phyloP scores from a whole-genome alignment of 345 rosid species.

The Brassica incana region DNA sequence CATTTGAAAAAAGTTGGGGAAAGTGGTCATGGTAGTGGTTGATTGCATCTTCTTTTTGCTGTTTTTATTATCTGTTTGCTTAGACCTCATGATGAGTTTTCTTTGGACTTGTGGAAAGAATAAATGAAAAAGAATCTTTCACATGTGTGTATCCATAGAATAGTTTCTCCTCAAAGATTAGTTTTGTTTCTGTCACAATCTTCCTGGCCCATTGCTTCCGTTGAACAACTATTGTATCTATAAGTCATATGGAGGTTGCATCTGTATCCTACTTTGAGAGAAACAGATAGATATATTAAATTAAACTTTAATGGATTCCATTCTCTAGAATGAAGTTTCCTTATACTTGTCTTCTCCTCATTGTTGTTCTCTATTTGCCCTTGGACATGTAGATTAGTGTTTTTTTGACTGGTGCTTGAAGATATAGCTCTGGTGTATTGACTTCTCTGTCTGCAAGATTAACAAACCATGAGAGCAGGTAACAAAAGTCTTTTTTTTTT shows the following conservation, averaged over 20 bases:
- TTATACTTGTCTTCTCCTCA: conserved; percentile 31
- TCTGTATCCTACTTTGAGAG: conserved; percentile 14
- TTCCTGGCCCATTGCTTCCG: conserved; percentile 32
- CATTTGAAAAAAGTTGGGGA: conserved; percentile 21
- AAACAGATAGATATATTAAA: neutral
- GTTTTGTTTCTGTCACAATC: conserved; percentile 35
- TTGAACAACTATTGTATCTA: conserved; percentile 35
- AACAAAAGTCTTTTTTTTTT: conserved; percentile 8
- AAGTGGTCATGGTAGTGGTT: conserved; percentile 36
- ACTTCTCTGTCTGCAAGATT: conserved; percentile 29
- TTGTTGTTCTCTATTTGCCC: conserved; percentile 8
- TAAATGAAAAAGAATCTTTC: conserved; percentile 21
- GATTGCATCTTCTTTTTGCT: conserved; percentile 38
- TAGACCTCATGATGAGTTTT: conserved; percentile 31
- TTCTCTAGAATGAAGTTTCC: conserved; percentile 26
- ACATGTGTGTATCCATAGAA: conserved; percentile 27
- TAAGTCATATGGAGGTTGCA: conserved; percentile 33
- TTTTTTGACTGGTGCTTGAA: conserved; percentile 26
- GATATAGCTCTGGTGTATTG: conserved; percentile 32
- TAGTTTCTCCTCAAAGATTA: neutral
- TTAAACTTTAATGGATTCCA: conserved; percentile 25
- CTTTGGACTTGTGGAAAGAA: conserved; percentile 9
- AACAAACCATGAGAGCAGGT: conserved; percentile 66
- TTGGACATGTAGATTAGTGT: conserved; percentile 4
- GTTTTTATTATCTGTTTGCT: conserved; percentile 32